Evolutionary conservation across 352 stramenopile species (phyloP), one percentile per base, ranked within the genome.

Genomic region (Phytophthora pistaciae): DNA sequence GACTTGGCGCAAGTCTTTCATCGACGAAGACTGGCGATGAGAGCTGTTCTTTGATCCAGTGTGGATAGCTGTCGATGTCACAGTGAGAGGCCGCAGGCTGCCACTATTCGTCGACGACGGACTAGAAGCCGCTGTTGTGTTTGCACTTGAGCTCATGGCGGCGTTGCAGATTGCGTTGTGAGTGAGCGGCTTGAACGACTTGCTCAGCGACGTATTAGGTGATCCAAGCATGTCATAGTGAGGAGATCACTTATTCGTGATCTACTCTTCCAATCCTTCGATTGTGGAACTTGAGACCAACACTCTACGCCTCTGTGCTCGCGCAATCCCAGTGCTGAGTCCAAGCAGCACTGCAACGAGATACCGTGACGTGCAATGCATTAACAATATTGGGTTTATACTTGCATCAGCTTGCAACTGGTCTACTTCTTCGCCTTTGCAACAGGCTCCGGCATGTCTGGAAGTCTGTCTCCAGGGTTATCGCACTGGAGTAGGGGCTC

Each of bases 401-500:
- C 25, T 27, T 27, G 25, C n/a, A n/a, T 3, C 27, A 29, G 33
- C 33, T 13, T 44, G 36, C 36, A 44, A 49, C 18, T 49, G 42
- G 5, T 49, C 42, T 64, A 69, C 44, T 64, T 68, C 20, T 56
- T 66, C 4, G 18, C n/a, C 46, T 64, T 69, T 13, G 62, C 40
- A 7, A 38, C 21, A 21, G 46, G 38, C 52, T 65, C 36, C 2
- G 69, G 64, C 25, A 77, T 60, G 1, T 65, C 72, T 10, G 72
- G 67, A 3, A 79, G 62, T 0, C 66, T 54, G 0, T 70, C 56
- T 10, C 72, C 72, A 6, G 65, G 60, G 21, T 69, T 60, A 40
- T 27, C 61, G 29, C 78, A 85, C 7, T 66, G 48, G 11, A 75
- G 38, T 21, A 88, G 61, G 20, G 80, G 76, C 66, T 84, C 67